These are phyloP conservation scores for Phytophthora pinifolia DNA, from an alignment of 352 stramenopile genomes.

Conservation along the genomic window DNA sequence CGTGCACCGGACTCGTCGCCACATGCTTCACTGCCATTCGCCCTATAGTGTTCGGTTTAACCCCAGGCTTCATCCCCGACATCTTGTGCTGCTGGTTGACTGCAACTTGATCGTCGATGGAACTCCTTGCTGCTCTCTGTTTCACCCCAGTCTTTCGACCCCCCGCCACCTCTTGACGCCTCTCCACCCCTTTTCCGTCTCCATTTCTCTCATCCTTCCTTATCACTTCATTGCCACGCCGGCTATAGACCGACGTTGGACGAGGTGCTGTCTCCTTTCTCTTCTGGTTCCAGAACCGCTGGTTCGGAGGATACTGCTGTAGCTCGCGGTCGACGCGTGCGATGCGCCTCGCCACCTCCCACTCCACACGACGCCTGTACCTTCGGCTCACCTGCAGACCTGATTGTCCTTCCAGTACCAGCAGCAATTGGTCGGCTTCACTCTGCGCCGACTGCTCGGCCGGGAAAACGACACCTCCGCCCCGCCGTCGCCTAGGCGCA, in stretches of 20 bases:
- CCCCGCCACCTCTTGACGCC: not conserved
- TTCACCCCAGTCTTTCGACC: not conserved
- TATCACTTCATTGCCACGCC: not conserved
- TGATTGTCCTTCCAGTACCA: slow-evolving; percentile 15
- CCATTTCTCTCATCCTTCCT: not conserved
- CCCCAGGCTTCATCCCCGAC: slow-evolving; percentile 7
- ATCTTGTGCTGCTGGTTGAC: not conserved
- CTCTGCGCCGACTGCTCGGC: slow-evolving; percentile 9
- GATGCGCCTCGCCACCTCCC: slow-evolving; percentile 72
- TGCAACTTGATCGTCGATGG: not conserved
- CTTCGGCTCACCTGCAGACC: slow-evolving; percentile 34
- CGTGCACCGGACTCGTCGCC: slow-evolving; percentile 11
- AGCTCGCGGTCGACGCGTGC: slow-evolving; percentile 67
- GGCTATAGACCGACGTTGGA: slow-evolving; percentile 1
- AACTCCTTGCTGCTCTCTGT: not conserved
- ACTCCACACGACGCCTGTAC: slow-evolving; percentile 52
- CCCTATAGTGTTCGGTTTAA: not conserved
- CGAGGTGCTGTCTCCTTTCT: slow-evolving; percentile 20
- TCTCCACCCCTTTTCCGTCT: not conserved
- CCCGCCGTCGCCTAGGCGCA: slow-evolving; percentile 7
- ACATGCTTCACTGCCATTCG: slow-evolving; percentile 5
- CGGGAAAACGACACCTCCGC: not conserved
- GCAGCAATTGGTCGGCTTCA: slow-evolving; percentile 26
- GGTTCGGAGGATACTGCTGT: slow-evolving; percentile 38
- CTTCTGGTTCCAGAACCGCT: slow-evolving; percentile 63